A percentile compares a stretch with the other conserved stretches of the same genome.
These are phyloP conservation scores for Phytopythium ostracodes DNA, from an alignment of 352 stramenopile genomes.

Conservation along the genomic window DNA sequence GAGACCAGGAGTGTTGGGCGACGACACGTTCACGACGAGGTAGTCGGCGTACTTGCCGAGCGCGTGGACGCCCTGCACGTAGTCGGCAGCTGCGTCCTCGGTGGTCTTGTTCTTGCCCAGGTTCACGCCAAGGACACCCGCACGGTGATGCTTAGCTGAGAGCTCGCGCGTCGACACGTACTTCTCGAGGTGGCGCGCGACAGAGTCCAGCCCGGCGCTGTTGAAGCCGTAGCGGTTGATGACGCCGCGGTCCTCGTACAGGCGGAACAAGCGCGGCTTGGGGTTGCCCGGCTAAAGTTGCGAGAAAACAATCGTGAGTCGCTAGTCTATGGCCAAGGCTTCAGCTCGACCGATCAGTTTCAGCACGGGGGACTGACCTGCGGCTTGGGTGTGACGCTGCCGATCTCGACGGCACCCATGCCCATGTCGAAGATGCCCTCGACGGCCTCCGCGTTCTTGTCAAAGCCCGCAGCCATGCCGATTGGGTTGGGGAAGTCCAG, in stretches of 20 bases:
- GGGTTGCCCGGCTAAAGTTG: conserved; percentile 84
- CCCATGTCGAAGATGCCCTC: conserved; percentile 92
- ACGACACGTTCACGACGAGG: conserved; percentile 98
- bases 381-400: conserved; percentile 91
- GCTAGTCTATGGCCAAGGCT: neutral
- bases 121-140: conserved; percentile 94
- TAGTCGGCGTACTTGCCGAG: conserved; percentile 96
- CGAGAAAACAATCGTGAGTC: neutral
- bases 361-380: conserved; percentile 36
- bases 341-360: neutral
- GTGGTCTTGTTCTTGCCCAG: conserved; percentile 98
- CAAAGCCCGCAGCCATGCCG: conserved; percentile 96
- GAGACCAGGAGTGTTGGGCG: conserved; percentile 93
- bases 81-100: conserved; percentile 82
- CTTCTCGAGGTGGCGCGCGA: conserved; percentile 58
- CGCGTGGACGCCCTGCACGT: conserved; percentile 87
- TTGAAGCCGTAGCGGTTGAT: conserved; percentile 99
- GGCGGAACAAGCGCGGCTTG: conserved; percentile 95
- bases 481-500: conserved; percentile 90
- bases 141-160: conserved; percentile 27
- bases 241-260: conserved; percentile 92
- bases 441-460: conserved; percentile 96
- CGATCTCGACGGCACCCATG: conserved; percentile 96
- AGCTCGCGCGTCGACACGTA: conserved; percentile 42
- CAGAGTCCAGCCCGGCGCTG: conserved; percentile 85